phyloP scores from a whole-genome alignment of 2,329 filamentous ascomycete species.

The Cladorrhinum sp. region DNA sequence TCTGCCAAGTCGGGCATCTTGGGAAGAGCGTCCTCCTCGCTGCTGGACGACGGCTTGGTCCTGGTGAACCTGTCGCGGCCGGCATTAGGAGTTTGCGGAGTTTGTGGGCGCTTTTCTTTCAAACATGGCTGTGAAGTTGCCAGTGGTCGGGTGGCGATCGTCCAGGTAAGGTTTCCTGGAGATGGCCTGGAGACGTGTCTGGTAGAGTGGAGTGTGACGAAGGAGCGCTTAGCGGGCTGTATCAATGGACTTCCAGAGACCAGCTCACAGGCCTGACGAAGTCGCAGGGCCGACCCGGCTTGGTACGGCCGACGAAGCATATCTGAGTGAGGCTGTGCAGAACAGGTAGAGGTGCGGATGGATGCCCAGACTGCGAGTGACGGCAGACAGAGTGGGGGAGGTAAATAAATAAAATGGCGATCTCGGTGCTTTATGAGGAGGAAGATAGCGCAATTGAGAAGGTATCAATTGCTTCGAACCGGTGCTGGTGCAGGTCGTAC shows the following conservation, averaged over 20 bases:
- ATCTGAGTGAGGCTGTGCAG: not conserved
- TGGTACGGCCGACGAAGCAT: constrained; percentile 23
- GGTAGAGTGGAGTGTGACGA: constrained; percentile 23
- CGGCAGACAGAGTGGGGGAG: not conserved
- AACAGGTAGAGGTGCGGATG: not conserved
- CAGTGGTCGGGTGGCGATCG: constrained; percentile 20
- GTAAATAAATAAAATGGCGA: not conserved
- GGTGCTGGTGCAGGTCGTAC: not conserved
- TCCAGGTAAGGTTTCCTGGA: constrained; percentile 11
- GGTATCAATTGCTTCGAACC: not conserved
- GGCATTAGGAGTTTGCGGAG: constrained; percentile 7
- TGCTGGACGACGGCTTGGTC: constrained; percentile 3
- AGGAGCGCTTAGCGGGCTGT: constrained; percentile 25
- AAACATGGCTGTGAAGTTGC: constrained; percentile 20
- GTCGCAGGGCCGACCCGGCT: constrained; percentile 14
- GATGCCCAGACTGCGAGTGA: not conserved
- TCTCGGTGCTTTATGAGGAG: not conserved
- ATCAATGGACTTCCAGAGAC: constrained; percentile 26
- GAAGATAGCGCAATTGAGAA: not conserved
- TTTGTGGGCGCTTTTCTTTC: constrained; percentile 19
- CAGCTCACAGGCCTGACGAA: constrained; percentile 31
- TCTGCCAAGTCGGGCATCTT: constrained; percentile 37
- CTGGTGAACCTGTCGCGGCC: constrained; percentile 18
- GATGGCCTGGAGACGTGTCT: constrained; percentile 13
- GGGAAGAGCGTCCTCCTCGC: not conserved